Conservation (phyloP, 208 protist species). For the Trichomonas gallinae region DNA sequence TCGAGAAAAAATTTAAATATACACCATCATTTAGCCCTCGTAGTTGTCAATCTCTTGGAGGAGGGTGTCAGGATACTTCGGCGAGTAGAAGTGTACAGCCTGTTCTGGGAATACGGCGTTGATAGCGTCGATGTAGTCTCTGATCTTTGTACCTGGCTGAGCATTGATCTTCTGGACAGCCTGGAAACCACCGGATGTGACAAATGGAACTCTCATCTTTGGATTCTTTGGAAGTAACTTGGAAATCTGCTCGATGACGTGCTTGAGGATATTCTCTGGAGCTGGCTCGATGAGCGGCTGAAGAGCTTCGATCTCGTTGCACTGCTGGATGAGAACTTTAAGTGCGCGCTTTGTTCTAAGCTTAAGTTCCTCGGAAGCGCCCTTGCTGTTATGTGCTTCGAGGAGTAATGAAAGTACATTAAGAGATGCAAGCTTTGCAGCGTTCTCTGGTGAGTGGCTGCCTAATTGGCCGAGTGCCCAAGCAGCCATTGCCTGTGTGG, state of each 20-base stretch:
- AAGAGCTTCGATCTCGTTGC: conserved; percentile 72
- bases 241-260: conserved; percentile 86
- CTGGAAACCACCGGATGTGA: conserved; percentile 64
- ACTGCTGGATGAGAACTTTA: conserved; percentile 84
- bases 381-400: conserved; percentile 56
- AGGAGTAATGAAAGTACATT: conserved; percentile 78
- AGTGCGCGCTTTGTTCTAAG: conserved; percentile 80
- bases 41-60: conserved; percentile 71
- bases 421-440: conserved; percentile 75
- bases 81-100: conserved; percentile 91
- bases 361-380: conserved; percentile 72
- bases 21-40: conserved; percentile 5
- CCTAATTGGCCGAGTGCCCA: conserved; percentile 67
- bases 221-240: conserved; percentile 90
- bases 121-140: conserved; percentile 81
- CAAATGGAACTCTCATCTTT: conserved; percentile 78
- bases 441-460: conserved; percentile 79
- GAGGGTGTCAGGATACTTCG: conserved; percentile 77
- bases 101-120: conserved; percentile 90
- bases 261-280: conserved; percentile 79
- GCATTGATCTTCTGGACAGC: conserved; percentile 81
- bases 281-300: conserved; percentile 81
- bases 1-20: background rate
- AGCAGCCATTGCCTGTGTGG: conserved; percentile 60
- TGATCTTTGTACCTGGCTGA: conserved; percentile 74